Evolutionary conservation across 306 rosid genomes (phyloP).

Genomic region (Arachis hypogaea): DNA sequence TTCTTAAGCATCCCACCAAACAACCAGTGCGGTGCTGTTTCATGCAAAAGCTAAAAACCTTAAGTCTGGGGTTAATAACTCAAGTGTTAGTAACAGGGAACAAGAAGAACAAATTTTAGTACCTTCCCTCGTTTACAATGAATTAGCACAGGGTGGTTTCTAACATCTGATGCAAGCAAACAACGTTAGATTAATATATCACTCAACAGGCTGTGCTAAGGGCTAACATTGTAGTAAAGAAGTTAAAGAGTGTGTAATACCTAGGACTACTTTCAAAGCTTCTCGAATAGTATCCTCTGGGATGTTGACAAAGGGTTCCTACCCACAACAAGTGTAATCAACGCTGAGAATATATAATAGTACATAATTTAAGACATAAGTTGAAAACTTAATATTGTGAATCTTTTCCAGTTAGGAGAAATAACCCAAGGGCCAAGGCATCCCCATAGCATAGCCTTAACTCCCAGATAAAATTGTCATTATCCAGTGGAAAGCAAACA

Average conservation of each 20-base stretch:
- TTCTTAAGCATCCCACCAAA: conserved; percentile 74
- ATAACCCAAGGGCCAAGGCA: not conserved
- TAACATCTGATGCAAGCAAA: conserved; percentile 49
- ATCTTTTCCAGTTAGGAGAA: not conserved
- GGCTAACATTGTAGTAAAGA: conserved; percentile 5
- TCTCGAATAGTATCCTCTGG: conserved; percentile 62
- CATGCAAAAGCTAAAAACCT: conserved; percentile 6
- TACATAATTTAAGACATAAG: conserved; percentile 25
- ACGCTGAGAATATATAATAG: conserved; percentile 24
- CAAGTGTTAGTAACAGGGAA: not conserved
- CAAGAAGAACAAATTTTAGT: not conserved
- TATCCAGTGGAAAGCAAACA: not conserved
- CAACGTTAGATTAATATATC: conserved; percentile 20
- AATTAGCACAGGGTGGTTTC: conserved; percentile 66
- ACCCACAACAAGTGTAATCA: conserved; percentile 42
- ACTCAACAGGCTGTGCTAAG: conserved; percentile 26
- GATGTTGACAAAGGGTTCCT: conserved; percentile 79
- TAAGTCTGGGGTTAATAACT: conserved; percentile 15
- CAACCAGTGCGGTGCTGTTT: conserved; percentile 82
- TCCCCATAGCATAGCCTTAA: not conserved
- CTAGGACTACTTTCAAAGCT: conserved; percentile 64
- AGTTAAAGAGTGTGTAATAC: conserved; percentile 44
- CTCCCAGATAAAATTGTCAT: not conserved
- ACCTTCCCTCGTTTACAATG: conserved; percentile 83
- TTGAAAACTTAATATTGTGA: conserved; percentile 15